Conservation (phyloP, 148 eudicot genomes). For the Dysphania ambrosioides region DNA sequence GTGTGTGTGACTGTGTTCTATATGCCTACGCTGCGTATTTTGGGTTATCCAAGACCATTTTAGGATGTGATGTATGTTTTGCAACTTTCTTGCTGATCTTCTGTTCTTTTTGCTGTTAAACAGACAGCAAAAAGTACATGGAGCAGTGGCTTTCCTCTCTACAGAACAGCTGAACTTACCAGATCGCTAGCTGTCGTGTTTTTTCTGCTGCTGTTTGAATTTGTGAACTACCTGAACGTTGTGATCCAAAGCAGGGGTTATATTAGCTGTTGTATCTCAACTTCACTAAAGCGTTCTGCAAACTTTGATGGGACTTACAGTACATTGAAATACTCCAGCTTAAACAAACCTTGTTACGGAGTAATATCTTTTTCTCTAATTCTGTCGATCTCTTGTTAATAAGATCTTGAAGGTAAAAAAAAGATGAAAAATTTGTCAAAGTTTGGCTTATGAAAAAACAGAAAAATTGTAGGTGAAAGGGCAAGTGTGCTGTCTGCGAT, state of each 20-base stretch:
- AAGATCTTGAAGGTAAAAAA: not conserved
- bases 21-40: not conserved
- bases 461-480: not conserved
- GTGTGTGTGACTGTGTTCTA: not conserved
- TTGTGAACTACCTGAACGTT: not conserved
- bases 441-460: not conserved
- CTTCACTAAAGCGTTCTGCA: not conserved
- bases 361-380: not conserved
- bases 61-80: not conserved
- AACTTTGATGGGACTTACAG: conserved; percentile 9
- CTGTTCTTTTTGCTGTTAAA: not conserved
- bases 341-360: not conserved
- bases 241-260: not conserved
- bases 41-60: not conserved
- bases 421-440: not conserved
- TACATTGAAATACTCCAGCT: conserved; percentile 11
- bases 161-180: conserved; percentile 33
- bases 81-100: not conserved
- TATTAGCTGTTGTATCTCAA: not conserved
- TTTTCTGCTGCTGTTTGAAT: not conserved
- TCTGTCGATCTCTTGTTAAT: too few relatives aligned
- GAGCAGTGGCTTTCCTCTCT: conserved; percentile 71
- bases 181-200: not conserved
- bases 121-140: conserved; percentile 48
- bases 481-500: too few relatives aligned